Evolutionary conservation across 148 eudicot species (phyloP), one percentile per base, ranked within the genome.

Genomic region (Spergularia bocconei): DNA sequence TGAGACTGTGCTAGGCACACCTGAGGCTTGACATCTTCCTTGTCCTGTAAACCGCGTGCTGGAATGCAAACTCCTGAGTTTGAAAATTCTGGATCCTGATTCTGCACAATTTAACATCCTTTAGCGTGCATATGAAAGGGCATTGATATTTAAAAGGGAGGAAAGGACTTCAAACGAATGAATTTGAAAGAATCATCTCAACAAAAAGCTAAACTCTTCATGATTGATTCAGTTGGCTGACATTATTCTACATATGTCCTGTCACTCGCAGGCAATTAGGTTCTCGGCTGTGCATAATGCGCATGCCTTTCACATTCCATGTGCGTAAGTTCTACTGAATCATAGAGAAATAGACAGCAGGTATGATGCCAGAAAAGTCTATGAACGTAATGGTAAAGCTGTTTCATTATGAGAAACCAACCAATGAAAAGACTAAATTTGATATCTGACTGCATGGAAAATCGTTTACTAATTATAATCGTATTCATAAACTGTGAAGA

Each of bases 1-100:
- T 87, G 87, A 63, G 92, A 82, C 76, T 87, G 87, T 48, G 86
- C 89, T 55, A 83, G 78, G 77, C 62, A 75, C 55, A 58, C 71
- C 17, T 69, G 69, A 21, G 56, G 71, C 58, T 88, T 78, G 36
- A 48, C 20, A 23, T 72, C 59, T 38, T 78, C 83, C 79, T 68
- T 67, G n/a, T 73, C 47, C 11, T 78, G 82, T 68, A 77, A 70
- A 60, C 73, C 48, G 67, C 80, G 66, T 61, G 87, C 20, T 58
- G 77, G 73, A 78, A 78, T 63, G 75, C 53, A 63, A 69, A 38
- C 55, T 70, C 57, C 72, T 19, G 69, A 71, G 1, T 56, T 75
- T 33, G 60, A 58, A 72, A 64, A 54, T 54, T 81, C 82, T 19
- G 60, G 47, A 73, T 79, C 90, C 97, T 88, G 84, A 59, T 78